phyloP scores from a whole-genome alignment of 768 basidiomycete species.

The Auriscalpium microsporum region DNA sequence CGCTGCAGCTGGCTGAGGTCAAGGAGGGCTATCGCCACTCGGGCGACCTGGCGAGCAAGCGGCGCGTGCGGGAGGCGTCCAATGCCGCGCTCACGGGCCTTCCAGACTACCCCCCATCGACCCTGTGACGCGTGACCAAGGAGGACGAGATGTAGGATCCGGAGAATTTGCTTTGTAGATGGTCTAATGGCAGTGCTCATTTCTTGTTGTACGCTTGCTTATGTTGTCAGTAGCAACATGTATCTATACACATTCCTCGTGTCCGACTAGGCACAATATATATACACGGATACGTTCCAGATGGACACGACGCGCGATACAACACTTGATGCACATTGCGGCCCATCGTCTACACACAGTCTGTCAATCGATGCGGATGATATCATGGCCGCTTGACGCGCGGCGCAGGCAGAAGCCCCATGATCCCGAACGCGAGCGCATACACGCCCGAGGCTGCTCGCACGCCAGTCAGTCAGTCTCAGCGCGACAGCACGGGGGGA shows the following conservation, averaged over 20 bases:
- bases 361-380: no score
- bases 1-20: conserved; percentile 73
- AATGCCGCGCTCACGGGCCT: conserved; percentile 64
- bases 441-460: conserved; percentile 58
- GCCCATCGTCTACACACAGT: no score
- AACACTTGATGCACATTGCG: no score
- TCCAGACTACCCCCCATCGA: conserved; percentile 62
- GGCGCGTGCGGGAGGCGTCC: conserved; percentile 67
- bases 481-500: background rate
- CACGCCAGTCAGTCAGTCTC: background rate
- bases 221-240: no score
- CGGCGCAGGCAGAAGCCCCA: conserved; percentile 65
- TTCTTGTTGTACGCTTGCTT: no score
- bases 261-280: no score
- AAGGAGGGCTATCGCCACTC: conserved; percentile 68
- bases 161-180: no score
- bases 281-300: no score
- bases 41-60: conserved; percentile 59
- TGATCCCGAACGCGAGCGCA: conserved; percentile 60
- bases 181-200: no score
- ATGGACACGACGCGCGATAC: no score
- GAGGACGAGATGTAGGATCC: background rate
- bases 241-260: no score
- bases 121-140: conserved; percentile 7
- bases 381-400: conserved; percentile 3